Base-by-base conservation (phyloP, 352 stramenopile species). In the Globisporangium recalcitrans region DNA sequence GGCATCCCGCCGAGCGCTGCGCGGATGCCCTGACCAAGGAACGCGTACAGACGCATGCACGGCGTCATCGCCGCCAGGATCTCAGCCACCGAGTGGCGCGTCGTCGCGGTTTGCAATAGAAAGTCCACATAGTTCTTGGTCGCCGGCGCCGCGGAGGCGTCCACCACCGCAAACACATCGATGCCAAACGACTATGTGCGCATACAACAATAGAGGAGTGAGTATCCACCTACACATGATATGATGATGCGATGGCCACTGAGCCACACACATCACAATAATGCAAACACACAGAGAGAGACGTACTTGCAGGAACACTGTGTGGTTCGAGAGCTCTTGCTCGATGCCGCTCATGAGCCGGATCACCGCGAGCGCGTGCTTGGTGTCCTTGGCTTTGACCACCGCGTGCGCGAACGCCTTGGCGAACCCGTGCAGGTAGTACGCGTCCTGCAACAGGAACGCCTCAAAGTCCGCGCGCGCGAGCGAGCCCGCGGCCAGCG, bases 391-490 rank as follows among this genome's bases (percentile, higher is more conserved):
- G 4, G 69, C 70, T 65, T 87, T 87, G 58, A 69, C 78, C 44
- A 79, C 61, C 3, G 75, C 75, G 40, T 68, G 63, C 55, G 73
- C 77, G 61, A 81, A 87, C 27, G 77, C 75, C 65, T 81, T 72
- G 46, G 70, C 65, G 57, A 87, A 87, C 4, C 66, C 75, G 26
- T 78, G 62, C 21, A 87, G 60, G 55, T 73, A 87, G 68, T 77
- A 85, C 32, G 77, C 75, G 63, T 87, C 77, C 66, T 87, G 77
- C 52, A 80, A 63, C 57, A 87, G 57, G 51, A 82, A 87, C 40
- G 67, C 63, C 47, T 80, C 47, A 60, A 87, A 87, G 62, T 71
- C 60, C 2, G 55, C 40, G 16, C 31, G 44, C 0, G 67, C 59
- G 47, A 87, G 70, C 54, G 62, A 64, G 16, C 77, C 77, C 0